Evolutionary conservation across 2,329 filamentous ascomycete genomes (phyloP).

Genomic region (Clarireedia homoeocarpa): DNA sequence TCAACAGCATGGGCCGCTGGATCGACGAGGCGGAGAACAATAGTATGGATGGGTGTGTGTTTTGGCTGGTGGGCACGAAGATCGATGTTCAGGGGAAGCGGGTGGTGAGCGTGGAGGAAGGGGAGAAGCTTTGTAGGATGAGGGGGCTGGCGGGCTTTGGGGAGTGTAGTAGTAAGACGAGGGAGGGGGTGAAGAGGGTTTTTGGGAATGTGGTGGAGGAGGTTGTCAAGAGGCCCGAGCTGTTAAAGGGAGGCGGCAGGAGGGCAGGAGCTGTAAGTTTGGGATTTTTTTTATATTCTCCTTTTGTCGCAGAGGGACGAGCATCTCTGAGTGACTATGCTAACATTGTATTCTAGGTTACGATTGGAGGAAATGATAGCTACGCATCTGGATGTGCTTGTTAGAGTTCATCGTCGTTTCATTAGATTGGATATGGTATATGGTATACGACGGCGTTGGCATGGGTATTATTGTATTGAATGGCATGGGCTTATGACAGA

Average conservation of each 20-base stretch:
- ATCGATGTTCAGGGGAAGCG: slow-evolving; percentile 37
- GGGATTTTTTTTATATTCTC: background rate
- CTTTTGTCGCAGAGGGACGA: background rate
- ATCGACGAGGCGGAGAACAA: slow-evolving; percentile 45
- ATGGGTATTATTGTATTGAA: slow-evolving; percentile 10
- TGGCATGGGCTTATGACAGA: slow-evolving; percentile 19
- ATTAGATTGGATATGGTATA: background rate
- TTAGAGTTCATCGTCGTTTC: background rate
- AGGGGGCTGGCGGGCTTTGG: slow-evolving; percentile 41
- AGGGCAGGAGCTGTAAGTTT: slow-evolving; percentile 18
- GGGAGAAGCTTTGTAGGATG: slow-evolving; percentile 32
- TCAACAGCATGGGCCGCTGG: slow-evolving; percentile 45
- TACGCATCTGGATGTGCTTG: slow-evolving; percentile 6
- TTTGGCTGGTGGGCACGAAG: slow-evolving; percentile 46
- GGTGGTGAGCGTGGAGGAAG: slow-evolving; percentile 41
- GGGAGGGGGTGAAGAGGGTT: slow-evolving; percentile 42
- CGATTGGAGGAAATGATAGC: background rate
- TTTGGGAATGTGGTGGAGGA: slow-evolving; percentile 45
- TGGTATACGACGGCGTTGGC: slow-evolving; percentile 1
- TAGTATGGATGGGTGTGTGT: slow-evolving; percentile 40
- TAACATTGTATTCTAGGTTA: slow-evolving; percentile 16
- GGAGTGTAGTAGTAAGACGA: slow-evolving; percentile 46
- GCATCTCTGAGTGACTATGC: slow-evolving; percentile 1
- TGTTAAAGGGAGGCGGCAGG: slow-evolving; percentile 30
- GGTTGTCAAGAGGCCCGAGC: slow-evolving; percentile 38